Evolutionary conservation across 495 filamentous ascomycete species (phyloP), one percentile per base, ranked within the genome.

Genomic region (Parathielavia appendiculata): DNA sequence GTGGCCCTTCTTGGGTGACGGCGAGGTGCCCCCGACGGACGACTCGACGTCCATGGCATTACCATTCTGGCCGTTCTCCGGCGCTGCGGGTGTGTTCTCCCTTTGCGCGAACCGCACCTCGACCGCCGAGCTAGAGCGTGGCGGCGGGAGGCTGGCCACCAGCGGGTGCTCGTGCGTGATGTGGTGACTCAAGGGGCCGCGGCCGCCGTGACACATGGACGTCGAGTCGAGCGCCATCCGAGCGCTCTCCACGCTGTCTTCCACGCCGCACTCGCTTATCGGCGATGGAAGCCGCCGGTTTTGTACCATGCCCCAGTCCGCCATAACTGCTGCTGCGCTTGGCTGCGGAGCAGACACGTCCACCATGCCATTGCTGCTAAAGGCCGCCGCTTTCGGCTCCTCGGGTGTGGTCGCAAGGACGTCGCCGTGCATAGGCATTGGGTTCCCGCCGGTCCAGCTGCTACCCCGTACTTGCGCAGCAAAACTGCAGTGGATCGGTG

Each of bases 251-350:
- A 68, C 61, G 20, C 51, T 60, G 39, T 74, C 76, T 64, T 81
- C 79, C 5, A 78, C 77, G 56, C 82, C 86, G 56, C 77, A 81
- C 61, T 91, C 87, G 54, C 81, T 86, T 57, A 89, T 85, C 6
- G 87, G 88, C 23, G 85, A 89, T 4, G 86, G 87, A 9, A 89
- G 77, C 38, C 82, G 81, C 17, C 81, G 75, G 57, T 72, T 77
- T 48, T 80, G 74, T 5, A 76, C 71, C 66, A 73, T 66, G 51
- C 64, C 71, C 68, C 77, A 77, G 61, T 79, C 76, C 50, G 75
- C 74, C 67, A 74, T 74, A 17, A 66, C 60, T 32, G 62, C 57
- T 7, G 67, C 66, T 5, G 71, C 61, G 61, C 72, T 57, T 7
- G 64, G 56, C 16, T 62, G 64, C 12, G 72, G 62, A 41, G 59